Conservation (phyloP, 208 protist genomes). For the Blastocrithidia nonstop region DNA sequence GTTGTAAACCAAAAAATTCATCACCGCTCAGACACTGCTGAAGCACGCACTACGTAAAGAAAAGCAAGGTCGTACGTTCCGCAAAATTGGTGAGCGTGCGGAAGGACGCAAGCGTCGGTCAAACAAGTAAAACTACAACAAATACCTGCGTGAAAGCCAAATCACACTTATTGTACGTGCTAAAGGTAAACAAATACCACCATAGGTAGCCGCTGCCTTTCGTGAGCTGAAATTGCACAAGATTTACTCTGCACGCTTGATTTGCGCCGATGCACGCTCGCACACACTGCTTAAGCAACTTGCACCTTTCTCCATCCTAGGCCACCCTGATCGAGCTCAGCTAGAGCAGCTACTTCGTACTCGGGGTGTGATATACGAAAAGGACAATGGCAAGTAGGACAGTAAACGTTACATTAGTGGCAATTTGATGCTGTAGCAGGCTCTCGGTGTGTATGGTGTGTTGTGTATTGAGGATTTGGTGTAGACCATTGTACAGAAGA, state of each 20-base stretch:
- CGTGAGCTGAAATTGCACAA: constrained; percentile 43
- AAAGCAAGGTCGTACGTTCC: constrained; percentile 42
- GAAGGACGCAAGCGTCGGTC: constrained; percentile 22
- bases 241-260: constrained; percentile 63
- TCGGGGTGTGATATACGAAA: constrained; percentile 58
- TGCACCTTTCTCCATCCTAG: constrained; percentile 60
- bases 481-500: constrained; percentile 38
- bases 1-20: constrained; percentile 76
- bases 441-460: constrained; percentile 67
- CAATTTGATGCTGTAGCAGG: constrained; percentile 77
- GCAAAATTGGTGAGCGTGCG: constrained; percentile 68
- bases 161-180: constrained; percentile 65
- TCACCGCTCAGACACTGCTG: constrained; percentile 68
- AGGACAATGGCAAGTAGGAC: constrained; percentile 45
- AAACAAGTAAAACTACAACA: constrained; percentile 10
- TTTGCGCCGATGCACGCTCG: constrained; percentile 30
- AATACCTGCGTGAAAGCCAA: constrained; percentile 23
- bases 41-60: constrained; percentile 71
- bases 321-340: constrained; percentile 55
- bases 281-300: constrained; percentile 65
- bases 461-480: constrained; percentile 83
- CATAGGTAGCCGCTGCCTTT: constrained; percentile 58
- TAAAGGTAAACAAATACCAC: constrained; percentile 61
- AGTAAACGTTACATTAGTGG: constrained; percentile 68
- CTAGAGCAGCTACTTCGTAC: constrained; percentile 71